A percentile compares a stretch with the other conserved stretches of the same genome.
Conservation (phyloP, 2,329 filamentous ascomycete species). For the Aspergillus sp. region DNA sequence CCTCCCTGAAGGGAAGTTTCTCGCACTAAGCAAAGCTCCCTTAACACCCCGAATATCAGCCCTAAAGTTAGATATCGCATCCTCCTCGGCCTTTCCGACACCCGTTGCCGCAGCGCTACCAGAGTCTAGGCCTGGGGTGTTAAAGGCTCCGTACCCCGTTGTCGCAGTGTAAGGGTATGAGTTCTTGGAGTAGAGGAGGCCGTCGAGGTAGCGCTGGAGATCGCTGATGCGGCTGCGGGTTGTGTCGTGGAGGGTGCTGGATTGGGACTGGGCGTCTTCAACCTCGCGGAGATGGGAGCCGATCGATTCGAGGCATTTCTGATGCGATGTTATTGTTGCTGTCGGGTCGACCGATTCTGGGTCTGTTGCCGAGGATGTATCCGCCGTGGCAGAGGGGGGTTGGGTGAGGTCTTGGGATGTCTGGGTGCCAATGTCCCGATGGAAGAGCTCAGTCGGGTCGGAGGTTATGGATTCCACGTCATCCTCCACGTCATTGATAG, state of each 20-base stretch:
- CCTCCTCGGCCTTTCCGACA: constrained; percentile 49
- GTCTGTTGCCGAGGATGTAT: constrained; percentile 17
- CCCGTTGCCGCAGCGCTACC: constrained; percentile 21
- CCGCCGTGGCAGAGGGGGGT: background rate
- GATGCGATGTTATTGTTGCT: constrained; percentile 36
- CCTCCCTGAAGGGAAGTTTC: constrained; percentile 54
- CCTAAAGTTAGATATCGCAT: constrained; percentile 59
- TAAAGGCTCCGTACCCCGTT: constrained; percentile 36
- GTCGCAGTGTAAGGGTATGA: constrained; percentile 26
- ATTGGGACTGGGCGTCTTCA: constrained; percentile 37
- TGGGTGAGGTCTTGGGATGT: constrained; percentile 47
- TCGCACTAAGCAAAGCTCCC: constrained; percentile 62
- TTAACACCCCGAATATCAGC: constrained; percentile 63
- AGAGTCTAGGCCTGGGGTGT: constrained; percentile 28
- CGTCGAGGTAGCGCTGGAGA: constrained; percentile 55
- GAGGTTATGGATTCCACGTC: constrained; percentile 53
- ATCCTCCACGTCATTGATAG: constrained; percentile 27
- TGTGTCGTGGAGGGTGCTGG: constrained; percentile 33
- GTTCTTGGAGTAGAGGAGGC: constrained; percentile 38
- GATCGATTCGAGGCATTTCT: constrained; percentile 51
- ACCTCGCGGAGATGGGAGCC: constrained; percentile 53
- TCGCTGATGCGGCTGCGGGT: constrained; percentile 40
- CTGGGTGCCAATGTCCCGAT: constrained; percentile 63
- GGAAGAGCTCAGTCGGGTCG: constrained; percentile 64
- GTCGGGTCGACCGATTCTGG: constrained; percentile 22